Base-by-base conservation (phyloP, 495 filamentous ascomycete genomes). In the Aspergillus sclerotioniger region DNA sequence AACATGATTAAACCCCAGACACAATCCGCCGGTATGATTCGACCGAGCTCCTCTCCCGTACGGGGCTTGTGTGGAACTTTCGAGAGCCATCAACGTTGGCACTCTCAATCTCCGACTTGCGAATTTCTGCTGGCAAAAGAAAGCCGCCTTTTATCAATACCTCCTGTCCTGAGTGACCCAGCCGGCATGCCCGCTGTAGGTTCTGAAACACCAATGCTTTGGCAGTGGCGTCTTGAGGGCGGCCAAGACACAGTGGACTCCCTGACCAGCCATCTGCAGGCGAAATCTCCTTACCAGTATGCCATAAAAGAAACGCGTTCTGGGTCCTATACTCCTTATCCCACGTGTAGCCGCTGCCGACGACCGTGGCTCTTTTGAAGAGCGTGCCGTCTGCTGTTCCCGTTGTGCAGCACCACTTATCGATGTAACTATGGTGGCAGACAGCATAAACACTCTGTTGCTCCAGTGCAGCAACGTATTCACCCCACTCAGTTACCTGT, bases 191-290 rank as follows among this genome's bases (percentile, higher is more conserved):
- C 43, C 37, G 41, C 55, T 63, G 45, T 32, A 56, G 59, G 37
- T 63, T 59, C 41, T 63, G 56, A 41, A 63, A 63, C 7, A 63
- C 56, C 19, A 56, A 20, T 17, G 57, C 61, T 44, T 53, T 55
- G 13, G 57, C 37, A 31, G 61, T 32, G 29, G 48, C 32, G 48
- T 63, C 52, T 12, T 51, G 45, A 44, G 57, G 61, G 32, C 53
- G 20, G 39, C 61, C 61, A 19, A 63, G 53, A 53, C 60, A 63
- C 31, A 63, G 33, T 10, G 53, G 50, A 28, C 56, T 45, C 17
- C 60, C 56, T 10, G 60, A 63, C 60, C 60, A 63, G 12, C 60
- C 56, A 49, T 52, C 46, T 9, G 56, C 60, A 8, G 56, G 51
- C 7, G 51, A 37, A 25, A 37, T 29, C n/a, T n/a, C n/a, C 25